These are phyloP conservation scores for Mortierella sp. DNA, from an alignment of 371 early-diverging fungal genomes.

Conservation along the genomic window DNA sequence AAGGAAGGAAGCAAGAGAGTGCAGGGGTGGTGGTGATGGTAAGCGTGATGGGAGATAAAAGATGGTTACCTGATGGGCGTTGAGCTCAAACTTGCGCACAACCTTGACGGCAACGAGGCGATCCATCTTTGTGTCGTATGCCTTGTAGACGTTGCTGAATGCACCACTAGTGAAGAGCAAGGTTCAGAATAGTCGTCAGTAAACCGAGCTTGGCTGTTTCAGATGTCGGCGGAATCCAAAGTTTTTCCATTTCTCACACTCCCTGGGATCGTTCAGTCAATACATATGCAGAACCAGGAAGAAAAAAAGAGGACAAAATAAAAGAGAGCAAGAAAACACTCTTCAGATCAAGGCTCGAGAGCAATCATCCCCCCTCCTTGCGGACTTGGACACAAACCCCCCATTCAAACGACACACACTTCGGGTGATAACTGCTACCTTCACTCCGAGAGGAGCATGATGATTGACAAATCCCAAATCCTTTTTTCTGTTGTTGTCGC, in stretches of 20 bases:
- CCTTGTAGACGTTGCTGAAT: constrained; percentile 87
- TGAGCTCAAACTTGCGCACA: constrained; percentile 74
- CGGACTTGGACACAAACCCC: not conserved
- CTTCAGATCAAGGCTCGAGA: not conserved
- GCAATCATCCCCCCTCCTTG: not conserved
- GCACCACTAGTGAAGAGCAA: constrained; percentile 73
- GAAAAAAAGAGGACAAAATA: not conserved
- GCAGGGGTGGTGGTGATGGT: not conserved
- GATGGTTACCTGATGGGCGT: constrained; percentile 65
- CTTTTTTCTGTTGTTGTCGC: not conserved
- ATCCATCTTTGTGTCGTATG: constrained; percentile 67
- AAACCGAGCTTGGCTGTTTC: not conserved
- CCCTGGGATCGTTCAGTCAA: not conserved
- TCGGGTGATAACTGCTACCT: not conserved
- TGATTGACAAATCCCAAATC: not conserved
- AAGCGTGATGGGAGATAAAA: not conserved
- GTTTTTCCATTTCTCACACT: not conserved
- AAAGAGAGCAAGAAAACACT: not conserved
- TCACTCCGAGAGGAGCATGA: not conserved
- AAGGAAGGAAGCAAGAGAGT: not conserved
- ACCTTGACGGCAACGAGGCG: constrained; percentile 87
- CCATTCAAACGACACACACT: not conserved
- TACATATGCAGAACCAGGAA: not conserved
- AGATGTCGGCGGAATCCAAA: not conserved
- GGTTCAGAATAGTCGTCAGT: constrained; percentile 9